Conservation (phyloP, 257 asterid genomes). For the Salvia hispanica region DNA sequence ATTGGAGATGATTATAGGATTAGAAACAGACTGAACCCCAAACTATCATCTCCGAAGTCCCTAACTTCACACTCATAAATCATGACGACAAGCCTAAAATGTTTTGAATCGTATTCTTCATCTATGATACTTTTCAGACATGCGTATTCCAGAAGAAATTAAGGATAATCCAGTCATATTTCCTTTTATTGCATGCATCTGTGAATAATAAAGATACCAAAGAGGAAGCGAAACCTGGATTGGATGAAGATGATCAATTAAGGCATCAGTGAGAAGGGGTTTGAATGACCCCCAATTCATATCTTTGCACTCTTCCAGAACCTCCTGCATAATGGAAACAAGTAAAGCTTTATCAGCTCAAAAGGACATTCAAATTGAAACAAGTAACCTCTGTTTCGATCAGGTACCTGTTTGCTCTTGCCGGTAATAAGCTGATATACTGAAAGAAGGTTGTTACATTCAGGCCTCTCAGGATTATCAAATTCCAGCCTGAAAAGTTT, state of each 20-base stretch:
- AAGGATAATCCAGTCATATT: neutral
- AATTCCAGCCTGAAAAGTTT: conserved; percentile 73
- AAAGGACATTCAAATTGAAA: neutral
- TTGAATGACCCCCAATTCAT: conserved; percentile 97
- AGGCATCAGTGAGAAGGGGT: conserved; percentile 73
- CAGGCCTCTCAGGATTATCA: conserved; percentile 92
- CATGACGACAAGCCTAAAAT: neutral
- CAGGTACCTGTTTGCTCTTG: conserved; percentile 82
- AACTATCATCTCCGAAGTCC: neutral
- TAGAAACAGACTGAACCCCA: neutral
- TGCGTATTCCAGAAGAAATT: neutral
- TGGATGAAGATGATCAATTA: conserved; percentile 81
- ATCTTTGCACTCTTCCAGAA: conserved; percentile 73
- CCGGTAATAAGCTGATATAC: conserved; percentile 82
- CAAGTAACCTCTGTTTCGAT: neutral
- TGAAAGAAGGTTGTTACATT: conserved; percentile 89
- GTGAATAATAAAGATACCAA: conserved; percentile 13
- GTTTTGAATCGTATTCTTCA: neutral
- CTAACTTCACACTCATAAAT: neutral
- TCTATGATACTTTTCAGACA: neutral
- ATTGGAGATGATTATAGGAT: neutral
- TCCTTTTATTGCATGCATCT: neutral
- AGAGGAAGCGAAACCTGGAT: conserved; percentile 68
- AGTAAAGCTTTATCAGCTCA: conserved; percentile 8
- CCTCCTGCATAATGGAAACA: conserved; percentile 58